Evolutionary conservation across 352 stramenopile genomes (phyloP).

Genomic region (Hyaloperonospora brassicae): DNA sequence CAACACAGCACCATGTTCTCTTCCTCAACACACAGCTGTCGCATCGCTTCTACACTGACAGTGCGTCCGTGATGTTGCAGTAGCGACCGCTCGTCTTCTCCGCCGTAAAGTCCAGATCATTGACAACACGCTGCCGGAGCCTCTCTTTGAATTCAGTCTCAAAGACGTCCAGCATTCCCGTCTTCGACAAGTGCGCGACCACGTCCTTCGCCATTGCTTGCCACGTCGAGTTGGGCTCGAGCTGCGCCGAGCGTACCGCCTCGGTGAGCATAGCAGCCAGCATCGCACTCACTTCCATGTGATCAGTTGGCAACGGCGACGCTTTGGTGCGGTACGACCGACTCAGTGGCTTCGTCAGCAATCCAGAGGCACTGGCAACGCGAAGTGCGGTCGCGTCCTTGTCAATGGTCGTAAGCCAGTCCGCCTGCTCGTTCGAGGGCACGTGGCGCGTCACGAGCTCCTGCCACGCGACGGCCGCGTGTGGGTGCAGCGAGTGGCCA

Average conservation of each 20-base stretch:
- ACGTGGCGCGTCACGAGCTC: slow-evolving; percentile 62
- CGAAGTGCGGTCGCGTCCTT: slow-evolving; percentile 42
- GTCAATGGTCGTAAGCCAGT: slow-evolving; percentile 64
- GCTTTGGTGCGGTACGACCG: slow-evolving; percentile 47
- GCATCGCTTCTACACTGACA: slow-evolving; percentile 28
- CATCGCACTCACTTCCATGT: slow-evolving; percentile 54
- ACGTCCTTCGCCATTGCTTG: slow-evolving; percentile 42
- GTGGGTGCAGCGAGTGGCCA: slow-evolving; percentile 22
- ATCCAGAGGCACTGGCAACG: slow-evolving; percentile 22
- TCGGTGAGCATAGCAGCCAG: slow-evolving; percentile 56
- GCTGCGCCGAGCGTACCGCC: slow-evolving; percentile 45
- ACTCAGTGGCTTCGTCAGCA: slow-evolving; percentile 38
- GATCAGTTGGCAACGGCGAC: slow-evolving; percentile 48
- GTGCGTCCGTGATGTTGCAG: slow-evolving; percentile 41
- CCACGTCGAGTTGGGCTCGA: slow-evolving; percentile 54
- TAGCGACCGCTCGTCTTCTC: slow-evolving; percentile 43
- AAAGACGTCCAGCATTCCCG: slow-evolving; percentile 42
- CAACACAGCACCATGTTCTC: too few species aligned
- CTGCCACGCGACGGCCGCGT: slow-evolving; percentile 43
- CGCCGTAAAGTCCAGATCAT: slow-evolving; percentile 45
- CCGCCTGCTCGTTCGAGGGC: slow-evolving; percentile 39
- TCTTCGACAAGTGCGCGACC: slow-evolving; percentile 41
- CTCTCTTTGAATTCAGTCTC: slow-evolving; percentile 55
- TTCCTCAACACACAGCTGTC: too few species aligned
- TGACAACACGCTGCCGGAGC: slow-evolving; percentile 40